Base-by-base conservation (phyloP, 371 early-diverging fungal genomes). In the Mortierella sp. region DNA sequence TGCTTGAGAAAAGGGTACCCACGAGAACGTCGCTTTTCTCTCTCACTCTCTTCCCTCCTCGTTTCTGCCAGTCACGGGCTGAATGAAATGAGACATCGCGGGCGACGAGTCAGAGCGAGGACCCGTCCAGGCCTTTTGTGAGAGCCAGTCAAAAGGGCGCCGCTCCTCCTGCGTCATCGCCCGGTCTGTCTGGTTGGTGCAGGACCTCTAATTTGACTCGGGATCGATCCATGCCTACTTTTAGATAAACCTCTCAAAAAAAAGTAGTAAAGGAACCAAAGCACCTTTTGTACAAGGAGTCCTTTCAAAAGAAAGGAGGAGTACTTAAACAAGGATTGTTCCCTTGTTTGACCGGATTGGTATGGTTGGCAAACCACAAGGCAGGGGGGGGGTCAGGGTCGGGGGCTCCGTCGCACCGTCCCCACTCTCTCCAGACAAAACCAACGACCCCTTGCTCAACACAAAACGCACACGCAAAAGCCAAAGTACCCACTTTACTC, bases 391-490 rank as follows among this genome's bases (percentile, higher is more conserved):
- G 34, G 52, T 48, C 38, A 38, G 44, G 21, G 63, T 34, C 63
- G 63, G 24, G 44, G 44, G 19, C 42, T 42, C 42, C 38, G 68
- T 42, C 44, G 24, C 65, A 63, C 65, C 65, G 31, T 63, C 7
- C 28, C 50, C 34, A 31, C 54, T 44, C 47, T 47, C 47, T 47
- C 38, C 34, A 48, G 2, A 54, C 50, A 73, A 47, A 73, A 73
- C 34, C 28, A 52, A 34, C 38, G 42, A 73, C 73, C 73, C 73
- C 73, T 73, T 73, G 73, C 52, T 52, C 73, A 45, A 47, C 47
- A 73, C 50, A 34, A 50, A 50, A 71, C 24, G 24, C 71, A 48
- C 72, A 11, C 47, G n/a, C 34, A 70, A 16, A 47, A 34, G 45
- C 31, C 34, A 71, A 72, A 65, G 44, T 24, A 38, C 65, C 44